phyloP scores from a whole-genome alignment of 768 basidiomycete species.

The Pluteus cervinus region DNA sequence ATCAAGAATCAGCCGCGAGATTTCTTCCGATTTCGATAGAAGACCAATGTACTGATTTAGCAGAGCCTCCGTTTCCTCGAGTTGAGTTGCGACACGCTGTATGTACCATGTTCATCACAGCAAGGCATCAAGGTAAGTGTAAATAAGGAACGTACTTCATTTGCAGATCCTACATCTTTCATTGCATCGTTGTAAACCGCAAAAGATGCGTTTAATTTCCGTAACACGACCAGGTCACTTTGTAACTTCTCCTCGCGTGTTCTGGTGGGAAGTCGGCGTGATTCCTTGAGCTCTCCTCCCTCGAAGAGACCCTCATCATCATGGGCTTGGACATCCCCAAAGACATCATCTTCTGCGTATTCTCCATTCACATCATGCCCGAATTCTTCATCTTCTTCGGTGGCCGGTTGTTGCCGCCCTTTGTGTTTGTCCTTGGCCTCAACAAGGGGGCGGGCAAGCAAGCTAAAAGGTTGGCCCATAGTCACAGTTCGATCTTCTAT shows the following conservation, averaged over 20 bases:
- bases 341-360: neutral
- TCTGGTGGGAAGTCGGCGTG: too few relatives aligned
- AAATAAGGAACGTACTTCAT: slow-evolving; percentile 44
- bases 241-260: slow-evolving; percentile 70
- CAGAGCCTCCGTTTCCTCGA: slow-evolving; percentile 67
- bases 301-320: too few relatives aligned
- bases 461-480: slow-evolving; percentile 19
- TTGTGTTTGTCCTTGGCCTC: slow-evolving; percentile 9
- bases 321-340: too few relatives aligned
- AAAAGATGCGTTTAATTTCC: slow-evolving; percentile 67
- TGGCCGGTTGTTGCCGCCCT: neutral
- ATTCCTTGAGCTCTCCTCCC: neutral
- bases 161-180: slow-evolving; percentile 56
- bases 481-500: slow-evolving; percentile 26
- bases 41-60: slow-evolving; percentile 71
- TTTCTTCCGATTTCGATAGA: slow-evolving; percentile 63
- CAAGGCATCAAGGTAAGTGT: neutral
- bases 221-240: slow-evolving; percentile 66
- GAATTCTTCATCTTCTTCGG: slow-evolving; percentile 7
- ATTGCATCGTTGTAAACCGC: slow-evolving; percentile 65
- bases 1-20: slow-evolving; percentile 66
- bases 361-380: neutral
- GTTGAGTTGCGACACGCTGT: slow-evolving; percentile 60
- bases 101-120: neutral
- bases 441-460: slow-evolving; percentile 17